Conservation (phyloP, 164 flowering plant species). For the Nelumbo lutea region DNA sequence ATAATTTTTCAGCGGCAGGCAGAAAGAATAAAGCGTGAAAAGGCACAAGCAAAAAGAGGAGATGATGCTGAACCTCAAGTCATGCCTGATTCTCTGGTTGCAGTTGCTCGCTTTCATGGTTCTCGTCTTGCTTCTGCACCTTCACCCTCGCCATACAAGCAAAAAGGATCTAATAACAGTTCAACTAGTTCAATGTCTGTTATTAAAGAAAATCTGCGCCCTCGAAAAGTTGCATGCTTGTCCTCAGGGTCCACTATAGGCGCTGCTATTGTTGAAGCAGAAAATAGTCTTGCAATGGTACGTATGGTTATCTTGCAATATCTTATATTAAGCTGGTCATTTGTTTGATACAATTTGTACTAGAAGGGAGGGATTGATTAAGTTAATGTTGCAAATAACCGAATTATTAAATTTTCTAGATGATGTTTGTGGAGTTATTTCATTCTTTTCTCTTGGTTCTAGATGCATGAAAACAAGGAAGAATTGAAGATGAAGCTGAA, state of each 20-base stretch:
- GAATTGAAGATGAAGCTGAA: conserved; percentile 82
- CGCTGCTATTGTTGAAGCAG: conserved; percentile 98
- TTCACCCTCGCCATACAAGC: conserved; percentile 62
- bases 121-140: conserved; percentile 87
- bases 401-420: not conserved
- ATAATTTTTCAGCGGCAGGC: conserved; percentile 62
- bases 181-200: conserved; percentile 10
- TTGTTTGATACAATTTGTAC: conserved; percentile 9
- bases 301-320: conserved; percentile 37
- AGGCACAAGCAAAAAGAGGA: conserved; percentile 65
- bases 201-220: conserved; percentile 7
- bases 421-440: not conserved
- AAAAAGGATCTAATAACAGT: conserved; percentile 14
- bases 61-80: conserved; percentile 72
- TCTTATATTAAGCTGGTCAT: conserved; percentile 7
- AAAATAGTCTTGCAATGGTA: conserved; percentile 61
- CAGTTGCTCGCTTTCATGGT: conserved; percentile 68
- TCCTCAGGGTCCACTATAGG: conserved; percentile 66
- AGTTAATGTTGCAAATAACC: not conserved
- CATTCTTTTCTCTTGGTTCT: conserved; percentile 5
- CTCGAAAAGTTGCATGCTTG: conserved; percentile 45
- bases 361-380: conserved; percentile 4
- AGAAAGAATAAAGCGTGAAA: conserved; percentile 79
- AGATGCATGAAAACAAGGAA: conserved; percentile 72
- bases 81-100: conserved; percentile 57